These are phyloP conservation scores for Cercospora nicotianae DNA, from an alignment of 2,329 filamentous ascomycete species.

Conservation along the genomic window DNA sequence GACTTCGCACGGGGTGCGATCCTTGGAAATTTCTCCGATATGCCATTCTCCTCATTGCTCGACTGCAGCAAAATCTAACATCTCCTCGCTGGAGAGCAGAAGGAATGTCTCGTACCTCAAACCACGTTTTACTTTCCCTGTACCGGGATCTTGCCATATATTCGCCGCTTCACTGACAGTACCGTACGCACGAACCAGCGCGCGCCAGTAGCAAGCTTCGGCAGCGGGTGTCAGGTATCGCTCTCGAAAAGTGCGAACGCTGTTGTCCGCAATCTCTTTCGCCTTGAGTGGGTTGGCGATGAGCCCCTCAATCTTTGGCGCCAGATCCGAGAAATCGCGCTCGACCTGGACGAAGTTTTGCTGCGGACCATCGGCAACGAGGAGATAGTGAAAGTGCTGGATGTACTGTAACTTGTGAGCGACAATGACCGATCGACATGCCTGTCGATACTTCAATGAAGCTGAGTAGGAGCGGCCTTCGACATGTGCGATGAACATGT, in stretches of 20 bases:
- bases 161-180: constrained; percentile 20
- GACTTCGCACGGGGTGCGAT: not conserved
- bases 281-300: constrained; percentile 26
- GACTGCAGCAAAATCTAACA: constrained; percentile 17
- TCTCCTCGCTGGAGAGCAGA: constrained; percentile 25
- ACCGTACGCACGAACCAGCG: constrained; percentile 23
- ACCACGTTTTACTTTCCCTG: constrained; percentile 19
- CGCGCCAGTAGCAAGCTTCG: constrained; percentile 32
- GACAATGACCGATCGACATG: constrained; percentile 31
- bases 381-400: constrained; percentile 29
- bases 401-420: constrained; percentile 32
- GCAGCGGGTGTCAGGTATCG: constrained; percentile 37
- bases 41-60: not conserved
- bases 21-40: not conserved
- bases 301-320: constrained; percentile 25
- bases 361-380: constrained; percentile 24
- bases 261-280: constrained; percentile 32
- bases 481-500: constrained; percentile 35
- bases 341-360: constrained; percentile 33
- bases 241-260: constrained; percentile 32
- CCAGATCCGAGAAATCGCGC: constrained; percentile 30
- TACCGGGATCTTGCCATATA: constrained; percentile 16
- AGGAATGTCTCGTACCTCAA: constrained; percentile 28
- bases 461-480: constrained; percentile 35
- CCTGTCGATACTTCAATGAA: constrained; percentile 33